Evolutionary conservation across 2,329 filamentous ascomycete species (phyloP).

Genomic region (Clarireedia homoeocarpa): DNA sequence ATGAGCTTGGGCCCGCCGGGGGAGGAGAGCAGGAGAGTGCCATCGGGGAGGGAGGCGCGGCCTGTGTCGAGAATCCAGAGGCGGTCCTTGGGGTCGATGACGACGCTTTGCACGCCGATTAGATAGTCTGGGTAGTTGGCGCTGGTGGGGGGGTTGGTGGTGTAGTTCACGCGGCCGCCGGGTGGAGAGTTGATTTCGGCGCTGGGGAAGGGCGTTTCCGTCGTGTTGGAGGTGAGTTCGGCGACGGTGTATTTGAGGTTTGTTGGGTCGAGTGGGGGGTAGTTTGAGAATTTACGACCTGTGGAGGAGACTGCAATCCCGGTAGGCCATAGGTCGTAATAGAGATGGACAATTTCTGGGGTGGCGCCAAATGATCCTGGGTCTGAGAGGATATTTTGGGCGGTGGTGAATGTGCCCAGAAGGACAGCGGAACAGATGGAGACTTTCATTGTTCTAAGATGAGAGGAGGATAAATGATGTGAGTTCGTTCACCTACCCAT

Average conservation of each 20-base stretch:
- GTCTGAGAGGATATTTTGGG: background rate
- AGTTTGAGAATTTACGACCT: background rate
- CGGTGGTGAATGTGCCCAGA: background rate
- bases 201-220: background rate
- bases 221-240: background rate
- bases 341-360: background rate
- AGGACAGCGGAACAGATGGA: background rate
- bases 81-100: background rate
- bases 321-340: background rate
- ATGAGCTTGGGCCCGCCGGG: background rate
- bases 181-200: background rate
- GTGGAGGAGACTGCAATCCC: background rate
- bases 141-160: background rate
- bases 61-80: background rate
- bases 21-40: background rate
- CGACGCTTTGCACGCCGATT: background rate
- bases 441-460: background rate
- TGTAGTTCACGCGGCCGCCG: background rate
- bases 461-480: too few relatives aligned
- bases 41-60: background rate
- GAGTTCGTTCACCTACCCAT: too few relatives aligned
- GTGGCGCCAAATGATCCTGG: background rate
- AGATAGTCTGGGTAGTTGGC: background rate
- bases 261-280: background rate
- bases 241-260: background rate